A percentile compares a stretch with the other conserved stretches of the same genome.
phyloP scores from a whole-genome alignment of 805 yeast species.

The Saccharomycopsis sp. region DNA sequence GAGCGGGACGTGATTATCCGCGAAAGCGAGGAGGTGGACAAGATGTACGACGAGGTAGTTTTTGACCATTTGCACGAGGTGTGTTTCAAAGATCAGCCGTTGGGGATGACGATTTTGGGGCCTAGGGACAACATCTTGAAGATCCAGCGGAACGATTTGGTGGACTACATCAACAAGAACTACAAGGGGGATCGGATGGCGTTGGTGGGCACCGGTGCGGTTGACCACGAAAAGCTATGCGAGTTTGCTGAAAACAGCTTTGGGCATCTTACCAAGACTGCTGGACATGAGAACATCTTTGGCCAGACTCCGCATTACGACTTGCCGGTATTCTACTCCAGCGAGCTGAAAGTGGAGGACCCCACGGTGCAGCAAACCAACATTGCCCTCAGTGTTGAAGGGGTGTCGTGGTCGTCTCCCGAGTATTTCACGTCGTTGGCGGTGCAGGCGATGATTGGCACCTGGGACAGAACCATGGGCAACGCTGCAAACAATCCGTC shows the following conservation, averaged over 20 bases:
- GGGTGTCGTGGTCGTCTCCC: constrained; percentile 94
- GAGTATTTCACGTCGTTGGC: constrained; percentile 93
- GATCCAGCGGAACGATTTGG: constrained; percentile 67
- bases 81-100: constrained; percentile 80
- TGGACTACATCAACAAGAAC: constrained; percentile 70
- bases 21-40: constrained; percentile 96
- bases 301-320: constrained; percentile 58
- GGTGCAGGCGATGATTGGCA: constrained; percentile 93
- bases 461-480: constrained; percentile 93
- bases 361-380: constrained; percentile 80
- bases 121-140: constrained; percentile 83
- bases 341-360: constrained; percentile 79
- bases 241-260: constrained; percentile 66
- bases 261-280: constrained; percentile 50
- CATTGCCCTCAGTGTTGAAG: constrained; percentile 92
- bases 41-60: constrained; percentile 96
- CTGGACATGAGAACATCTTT: constrained; percentile 51
- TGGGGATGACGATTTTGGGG: constrained; percentile 94
- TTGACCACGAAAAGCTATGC: constrained; percentile 79
- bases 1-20: constrained; percentile 95
- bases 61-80: constrained; percentile 94
- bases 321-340: constrained; percentile 73
- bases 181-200: constrained; percentile 98
- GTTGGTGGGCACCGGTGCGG: constrained; percentile 92
- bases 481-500: constrained; percentile 79